Evolutionary conservation across 177 flowering plant genomes (phyloP).

Genomic region (Vitis hybrid): DNA sequence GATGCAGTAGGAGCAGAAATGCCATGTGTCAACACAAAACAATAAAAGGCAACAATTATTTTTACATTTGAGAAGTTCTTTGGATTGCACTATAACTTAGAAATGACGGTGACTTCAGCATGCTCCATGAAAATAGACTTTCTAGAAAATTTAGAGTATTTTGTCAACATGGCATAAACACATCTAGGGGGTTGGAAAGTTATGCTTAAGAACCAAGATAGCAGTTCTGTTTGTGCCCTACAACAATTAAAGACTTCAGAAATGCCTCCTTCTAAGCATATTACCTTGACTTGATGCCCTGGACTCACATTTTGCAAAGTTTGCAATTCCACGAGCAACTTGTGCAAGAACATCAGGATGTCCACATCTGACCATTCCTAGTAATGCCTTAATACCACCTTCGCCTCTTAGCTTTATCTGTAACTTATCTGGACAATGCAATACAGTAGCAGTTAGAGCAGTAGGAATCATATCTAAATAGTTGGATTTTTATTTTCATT

Average conservation of each 20-base stretch:
- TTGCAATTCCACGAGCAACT: conserved; percentile 97
- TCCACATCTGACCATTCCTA: conserved; percentile 87
- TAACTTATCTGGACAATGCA: conserved; percentile 63
- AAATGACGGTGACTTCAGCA: background rate
- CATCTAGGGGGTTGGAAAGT: background rate
- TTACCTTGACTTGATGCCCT: conserved; percentile 85
- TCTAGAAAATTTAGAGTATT: background rate
- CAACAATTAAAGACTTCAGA: background rate
- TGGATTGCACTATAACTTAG: background rate
- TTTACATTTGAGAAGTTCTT: background rate
- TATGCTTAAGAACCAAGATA: background rate
- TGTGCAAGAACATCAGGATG: conserved; percentile 97
- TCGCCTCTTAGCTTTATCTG: conserved; percentile 73
- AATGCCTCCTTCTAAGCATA: too few species aligned
- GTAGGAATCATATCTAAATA: background rate
- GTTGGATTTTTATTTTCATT: background rate
- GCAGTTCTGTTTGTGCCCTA: too few species aligned
- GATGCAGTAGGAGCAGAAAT: conserved; percentile 1
- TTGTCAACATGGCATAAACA: background rate
- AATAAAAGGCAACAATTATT: background rate
- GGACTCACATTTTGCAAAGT: conserved; percentile 98
- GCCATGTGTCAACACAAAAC: background rate
- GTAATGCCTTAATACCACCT: conserved; percentile 92
- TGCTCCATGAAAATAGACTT: background rate
- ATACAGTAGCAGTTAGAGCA: background rate